These are phyloP conservation scores for Colletotrichum godetiae DNA, from an alignment of 2,329 filamentous ascomycete species.

Conservation along the genomic window DNA sequence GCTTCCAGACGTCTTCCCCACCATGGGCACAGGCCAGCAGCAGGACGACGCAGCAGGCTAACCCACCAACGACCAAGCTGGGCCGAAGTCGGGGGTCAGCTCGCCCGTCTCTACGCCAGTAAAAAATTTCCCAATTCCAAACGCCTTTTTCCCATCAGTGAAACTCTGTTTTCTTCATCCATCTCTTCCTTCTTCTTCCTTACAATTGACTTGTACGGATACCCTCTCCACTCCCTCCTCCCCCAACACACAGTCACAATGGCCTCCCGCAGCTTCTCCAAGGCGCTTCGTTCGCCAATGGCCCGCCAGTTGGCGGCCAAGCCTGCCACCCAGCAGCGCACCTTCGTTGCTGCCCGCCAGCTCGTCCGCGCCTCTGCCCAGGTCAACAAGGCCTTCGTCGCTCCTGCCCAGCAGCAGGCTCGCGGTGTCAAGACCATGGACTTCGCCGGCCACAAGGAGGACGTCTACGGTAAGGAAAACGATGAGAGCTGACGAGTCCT, in stretches of 20 bases:
- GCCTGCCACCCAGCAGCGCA: slow-evolving; percentile 70
- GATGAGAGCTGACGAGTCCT: background rate
- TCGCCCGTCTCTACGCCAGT: slow-evolving; percentile 34
- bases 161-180: slow-evolving; percentile 34
- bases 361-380: slow-evolving; percentile 64
- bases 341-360: slow-evolving; percentile 70
- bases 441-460: slow-evolving; percentile 96
- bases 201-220: slow-evolving; percentile 40
- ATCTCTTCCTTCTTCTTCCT: slow-evolving; percentile 35
- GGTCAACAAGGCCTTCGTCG: slow-evolving; percentile 51
- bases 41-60: slow-evolving; percentile 18
- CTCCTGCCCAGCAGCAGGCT: slow-evolving; percentile 71
- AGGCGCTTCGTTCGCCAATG: slow-evolving; percentile 72
- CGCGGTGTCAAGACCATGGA: slow-evolving; percentile 98
- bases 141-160: slow-evolving; percentile 32
- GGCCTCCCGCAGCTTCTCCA: slow-evolving; percentile 81
- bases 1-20: slow-evolving; percentile 31
- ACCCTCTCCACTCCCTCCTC: slow-evolving; percentile 43
- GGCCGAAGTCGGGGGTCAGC: slow-evolving; percentile 38
- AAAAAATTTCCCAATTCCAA: slow-evolving; percentile 40
- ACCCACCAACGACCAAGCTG: slow-evolving; percentile 33
- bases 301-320: slow-evolving; percentile 70
- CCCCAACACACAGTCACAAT: slow-evolving; percentile 64
- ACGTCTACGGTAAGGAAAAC: slow-evolving; percentile 82
- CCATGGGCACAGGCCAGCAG: slow-evolving; percentile 31